These are phyloP conservation scores for Gelatoporia subvermispora DNA, from an alignment of 768 basidiomycete species.

Conservation along the genomic window DNA sequence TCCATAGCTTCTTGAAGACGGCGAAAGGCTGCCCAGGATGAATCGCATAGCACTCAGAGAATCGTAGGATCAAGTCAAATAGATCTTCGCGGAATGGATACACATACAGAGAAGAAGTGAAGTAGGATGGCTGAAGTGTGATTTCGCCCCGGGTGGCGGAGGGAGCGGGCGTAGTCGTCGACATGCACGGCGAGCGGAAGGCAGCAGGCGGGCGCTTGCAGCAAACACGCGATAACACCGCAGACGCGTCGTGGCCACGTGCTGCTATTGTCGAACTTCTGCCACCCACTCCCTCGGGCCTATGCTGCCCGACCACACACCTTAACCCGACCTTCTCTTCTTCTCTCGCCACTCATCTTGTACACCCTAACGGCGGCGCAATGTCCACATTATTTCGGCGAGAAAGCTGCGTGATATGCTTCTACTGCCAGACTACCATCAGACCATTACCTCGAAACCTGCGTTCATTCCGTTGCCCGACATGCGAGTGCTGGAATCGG, in stretches of 20 bases:
- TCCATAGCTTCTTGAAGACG: conserved; percentile 71
- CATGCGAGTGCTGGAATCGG: conserved; percentile 72
- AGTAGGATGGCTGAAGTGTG: conserved; percentile 68
- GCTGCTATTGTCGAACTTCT: conserved; percentile 3
- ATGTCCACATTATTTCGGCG: conserved; percentile 48
- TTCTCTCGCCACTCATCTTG: neutral
- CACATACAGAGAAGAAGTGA: conserved; percentile 73
- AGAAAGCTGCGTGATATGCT: conserved; percentile 50
- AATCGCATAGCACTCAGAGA: conserved; percentile 42
- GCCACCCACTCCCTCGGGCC: neutral
- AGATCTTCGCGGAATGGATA: conserved; percentile 63
- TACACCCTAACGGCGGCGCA: neutral
- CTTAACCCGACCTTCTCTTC: neutral
- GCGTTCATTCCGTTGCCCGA: conserved; percentile 58
- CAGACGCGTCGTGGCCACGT: conserved; percentile 16
- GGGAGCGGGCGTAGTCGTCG: conserved; percentile 43
- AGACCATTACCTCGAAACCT: conserved; percentile 41
- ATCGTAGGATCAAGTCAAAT: conserved; percentile 44
- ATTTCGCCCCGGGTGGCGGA: conserved; percentile 56
- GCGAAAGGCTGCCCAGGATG: conserved; percentile 46
- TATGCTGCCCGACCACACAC: neutral
- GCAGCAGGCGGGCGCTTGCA: neutral
- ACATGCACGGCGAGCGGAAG: conserved; percentile 24
- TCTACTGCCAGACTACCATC: conserved; percentile 58
- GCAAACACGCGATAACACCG: conserved; percentile 16